Base-by-base conservation (phyloP, 1,139 yeast genomes). In the Hemisphaericaspora lyxosophila region DNA sequence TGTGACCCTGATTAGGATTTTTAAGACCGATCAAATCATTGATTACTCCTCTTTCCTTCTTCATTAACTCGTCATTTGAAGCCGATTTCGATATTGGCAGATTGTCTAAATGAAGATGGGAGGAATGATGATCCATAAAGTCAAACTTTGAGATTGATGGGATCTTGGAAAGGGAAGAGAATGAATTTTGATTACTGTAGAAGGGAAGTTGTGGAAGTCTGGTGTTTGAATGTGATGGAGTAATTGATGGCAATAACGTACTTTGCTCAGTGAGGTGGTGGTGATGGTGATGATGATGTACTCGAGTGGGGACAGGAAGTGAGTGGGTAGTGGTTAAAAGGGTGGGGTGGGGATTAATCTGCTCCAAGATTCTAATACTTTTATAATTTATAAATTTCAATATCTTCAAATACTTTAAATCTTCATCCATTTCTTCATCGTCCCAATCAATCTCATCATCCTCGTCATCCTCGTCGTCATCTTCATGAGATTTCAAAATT, bases 391-490 rank as follows among this genome's bases (percentile, higher is more conserved):
- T 57, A 47, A 65, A 70, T 46, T 71, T 70, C 46, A 71, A 55
- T 11, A 70, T 64, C 39, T 69, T 70, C 45, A 71, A 54, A 40
- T 67, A 70, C 46, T 72, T 72, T 53, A 70, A 61, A 48, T 71
- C 76, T 48, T 72, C 78, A 48, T 70, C 75, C 70, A 71, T 60
- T 24, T 69, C 68, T 46, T 71, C 76, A 46, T 71, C 75, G 43
- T 72, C 78, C 77, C 77, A 71, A 48, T 71, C 77, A 12, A 70
- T 69, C 7, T 44, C 48, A 28, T 49, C 54, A 7, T 48, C 53
- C 30, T 50, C 53, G 7, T 48, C 53, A 9, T 57, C 61, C 16
- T 62, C 71, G 16, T 63, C 66, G 4, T 65, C 69, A n/a, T 60
- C 66, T 17, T 51, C 48, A 16, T 60, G 65, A 33, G 66, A 72